Evolutionary conservation across 1,284 basidiomycete genomes (phyloP).

Genomic region (Testicularia cyperi): DNA sequence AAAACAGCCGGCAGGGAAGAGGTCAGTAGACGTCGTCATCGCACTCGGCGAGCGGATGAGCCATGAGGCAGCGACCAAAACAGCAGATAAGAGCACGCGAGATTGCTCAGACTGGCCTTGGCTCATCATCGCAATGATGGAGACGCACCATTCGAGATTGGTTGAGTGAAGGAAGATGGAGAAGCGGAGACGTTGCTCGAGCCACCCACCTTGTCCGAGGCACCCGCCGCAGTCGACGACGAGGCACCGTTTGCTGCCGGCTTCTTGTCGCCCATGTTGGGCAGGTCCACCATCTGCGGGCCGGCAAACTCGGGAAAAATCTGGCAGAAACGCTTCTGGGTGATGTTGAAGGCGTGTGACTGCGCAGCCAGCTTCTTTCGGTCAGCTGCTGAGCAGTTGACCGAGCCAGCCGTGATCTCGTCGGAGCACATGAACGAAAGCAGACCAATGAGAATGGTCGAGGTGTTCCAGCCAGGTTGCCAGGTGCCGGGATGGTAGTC

Average conservation of each 20-base stretch:
- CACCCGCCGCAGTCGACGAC: no score
- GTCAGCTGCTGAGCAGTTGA: conserved; percentile 76
- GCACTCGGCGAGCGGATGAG: no score
- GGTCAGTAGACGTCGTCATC: no score
- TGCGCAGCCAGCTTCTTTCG: conserved; percentile 75
- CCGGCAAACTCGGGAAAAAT: conserved; percentile 54
- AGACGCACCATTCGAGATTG: not conserved
- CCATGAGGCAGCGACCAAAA: no score
- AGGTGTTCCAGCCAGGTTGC: conserved; percentile 91
- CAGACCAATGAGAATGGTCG: conserved; percentile 90
- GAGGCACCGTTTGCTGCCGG: not conserved
- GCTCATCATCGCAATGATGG: not conserved
- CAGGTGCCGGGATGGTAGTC: conserved; percentile 79
- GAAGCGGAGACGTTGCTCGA: not conserved
- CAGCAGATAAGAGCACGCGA: no score
- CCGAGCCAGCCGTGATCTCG: conserved; percentile 91
- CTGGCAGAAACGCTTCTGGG: conserved; percentile 70
- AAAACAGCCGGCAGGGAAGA: no score
- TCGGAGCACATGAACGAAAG: conserved; percentile 94
- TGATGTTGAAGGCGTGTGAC: conserved; percentile 82
- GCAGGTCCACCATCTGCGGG: conserved; percentile 35
- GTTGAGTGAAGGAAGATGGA: not conserved
- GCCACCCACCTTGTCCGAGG: conserved; percentile 1
- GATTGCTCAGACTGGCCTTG: no score
- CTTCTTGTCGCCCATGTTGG: conserved; percentile 55